These are phyloP conservation scores for Boletus sp. DNA, from an alignment of 768 basidiomycete genomes.

Conservation along the genomic window DNA sequence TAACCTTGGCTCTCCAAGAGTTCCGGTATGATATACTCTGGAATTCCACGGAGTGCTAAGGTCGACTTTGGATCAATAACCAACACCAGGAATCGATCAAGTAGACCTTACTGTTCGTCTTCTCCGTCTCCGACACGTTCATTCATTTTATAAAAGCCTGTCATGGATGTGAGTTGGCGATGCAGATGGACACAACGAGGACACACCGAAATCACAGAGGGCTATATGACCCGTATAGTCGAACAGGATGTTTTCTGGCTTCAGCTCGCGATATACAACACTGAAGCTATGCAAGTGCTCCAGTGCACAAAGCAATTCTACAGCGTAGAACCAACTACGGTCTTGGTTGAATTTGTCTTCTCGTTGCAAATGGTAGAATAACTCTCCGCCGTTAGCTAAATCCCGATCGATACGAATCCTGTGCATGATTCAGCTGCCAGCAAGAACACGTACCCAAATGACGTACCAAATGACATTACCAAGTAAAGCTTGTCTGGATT, in stretches of 20 bases:
- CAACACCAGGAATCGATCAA: not conserved
- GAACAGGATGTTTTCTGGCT: slow-evolving; percentile 96
- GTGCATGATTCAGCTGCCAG: not conserved
- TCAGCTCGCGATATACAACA: slow-evolving; percentile 96
- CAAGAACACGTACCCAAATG: slow-evolving; percentile 58
- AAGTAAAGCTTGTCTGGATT: slow-evolving; percentile 96
- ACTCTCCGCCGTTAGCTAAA: slow-evolving; percentile 91
- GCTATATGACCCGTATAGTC: slow-evolving; percentile 99
- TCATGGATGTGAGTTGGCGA: not conserved
- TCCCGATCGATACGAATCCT: slow-evolving; percentile 1
- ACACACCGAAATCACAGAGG: slow-evolving; percentile 88
- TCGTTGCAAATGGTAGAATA: slow-evolving; percentile 96
- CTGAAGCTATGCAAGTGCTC: slow-evolving; percentile 98
- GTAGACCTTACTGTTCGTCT: slow-evolving; percentile 80
- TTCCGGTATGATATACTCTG: slow-evolving; percentile 98
- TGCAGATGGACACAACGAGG: not conserved
- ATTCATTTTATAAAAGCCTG: slow-evolving; percentile 88
- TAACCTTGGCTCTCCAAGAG: slow-evolving; percentile 95
- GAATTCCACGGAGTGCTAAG: slow-evolving; percentile 94
- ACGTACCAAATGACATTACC: slow-evolving; percentile 96
- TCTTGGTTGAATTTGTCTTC: slow-evolving; percentile 96
- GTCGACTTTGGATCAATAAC: slow-evolving; percentile 4
- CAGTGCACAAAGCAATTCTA: slow-evolving; percentile 92
- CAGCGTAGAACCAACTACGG: slow-evolving; percentile 94
- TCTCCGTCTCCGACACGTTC: slow-evolving; percentile 97